These are phyloP conservation scores for Podaxis pistillaris DNA, from an alignment of 768 basidiomycete genomes.

Conservation along the genomic window DNA sequence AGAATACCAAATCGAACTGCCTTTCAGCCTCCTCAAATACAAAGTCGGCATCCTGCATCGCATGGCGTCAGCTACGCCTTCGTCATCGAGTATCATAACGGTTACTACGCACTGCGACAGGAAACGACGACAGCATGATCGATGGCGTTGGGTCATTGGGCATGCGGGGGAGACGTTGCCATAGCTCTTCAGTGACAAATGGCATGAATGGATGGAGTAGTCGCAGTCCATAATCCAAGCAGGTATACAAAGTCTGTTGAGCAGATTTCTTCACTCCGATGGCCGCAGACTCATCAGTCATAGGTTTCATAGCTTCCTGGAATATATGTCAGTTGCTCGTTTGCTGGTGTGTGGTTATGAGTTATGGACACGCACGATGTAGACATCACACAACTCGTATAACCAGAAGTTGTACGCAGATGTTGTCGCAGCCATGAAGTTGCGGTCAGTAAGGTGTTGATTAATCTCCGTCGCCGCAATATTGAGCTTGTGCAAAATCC, in stretches of 20 bases:
- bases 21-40: constrained; percentile 73
- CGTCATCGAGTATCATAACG: not conserved
- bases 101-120: constrained; percentile 61
- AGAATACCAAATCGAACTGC: constrained; percentile 84
- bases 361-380: constrained; percentile 63
- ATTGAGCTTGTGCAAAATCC: constrained; percentile 95
- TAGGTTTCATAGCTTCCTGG: constrained; percentile 98
- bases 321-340: constrained; percentile 7
- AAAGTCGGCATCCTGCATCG: constrained; percentile 53
- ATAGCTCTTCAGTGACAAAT: constrained; percentile 96
- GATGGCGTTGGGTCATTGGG: constrained; percentile 80
- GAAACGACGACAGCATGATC: constrained; percentile 89
- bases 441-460: constrained; percentile 68
- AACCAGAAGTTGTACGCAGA: constrained; percentile 93
- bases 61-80: not conserved
- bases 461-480: constrained; percentile 77
- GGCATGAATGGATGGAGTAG: constrained; percentile 99
- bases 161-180: constrained; percentile 92
- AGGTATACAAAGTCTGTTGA: constrained; percentile 94
- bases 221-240: constrained; percentile 86
- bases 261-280: constrained; percentile 70
- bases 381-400: constrained; percentile 98
- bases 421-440: constrained; percentile 91
- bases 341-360: not conserved
- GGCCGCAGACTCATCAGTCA: constrained; percentile 80